Evolutionary conservation across 1,284 basidiomycete species (phyloP).

Genomic region (Papiliotrema fonsecae): DNA sequence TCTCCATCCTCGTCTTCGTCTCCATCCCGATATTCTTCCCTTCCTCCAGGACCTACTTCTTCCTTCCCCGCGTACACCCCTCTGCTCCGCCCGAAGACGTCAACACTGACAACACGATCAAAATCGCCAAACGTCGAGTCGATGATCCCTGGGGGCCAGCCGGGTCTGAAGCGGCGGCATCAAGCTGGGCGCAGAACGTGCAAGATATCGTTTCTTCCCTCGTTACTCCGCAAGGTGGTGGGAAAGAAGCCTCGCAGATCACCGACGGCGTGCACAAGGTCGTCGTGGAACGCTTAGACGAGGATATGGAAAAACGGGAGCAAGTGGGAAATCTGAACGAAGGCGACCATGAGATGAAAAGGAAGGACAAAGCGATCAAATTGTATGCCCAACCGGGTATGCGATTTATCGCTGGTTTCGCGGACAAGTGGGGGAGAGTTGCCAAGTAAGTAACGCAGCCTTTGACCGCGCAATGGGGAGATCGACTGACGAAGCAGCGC

Average conservation of each 20-base stretch:
- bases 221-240: no score
- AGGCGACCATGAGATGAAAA: constrained; percentile 6
- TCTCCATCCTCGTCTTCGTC: constrained; percentile 19
- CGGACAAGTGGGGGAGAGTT: constrained; percentile 31
- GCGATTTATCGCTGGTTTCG: constrained; percentile 22
- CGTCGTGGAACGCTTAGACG: constrained; percentile 8
- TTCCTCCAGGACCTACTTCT: constrained; percentile 15
- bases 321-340: neutral
- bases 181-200: constrained; percentile 11
- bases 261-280: no score
- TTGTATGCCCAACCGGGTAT: constrained; percentile 24
- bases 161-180: constrained; percentile 11
- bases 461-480: neutral
- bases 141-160: constrained; percentile 8
- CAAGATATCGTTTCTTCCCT: no score
- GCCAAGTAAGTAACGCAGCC: constrained; percentile 21
- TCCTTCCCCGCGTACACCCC: constrained; percentile 3
- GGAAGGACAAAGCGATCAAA: constrained; percentile 14
- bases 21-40: constrained; percentile 20
- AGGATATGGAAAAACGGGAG: constrained; percentile 13
- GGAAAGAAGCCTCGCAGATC: no score
- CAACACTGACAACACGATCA: neutral
- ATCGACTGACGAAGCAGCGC: no score
- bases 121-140: neutral
- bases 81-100: neutral